phyloP scores from a whole-genome alignment of 768 basidiomycete species.

The Lentinula raphanica region DNA sequence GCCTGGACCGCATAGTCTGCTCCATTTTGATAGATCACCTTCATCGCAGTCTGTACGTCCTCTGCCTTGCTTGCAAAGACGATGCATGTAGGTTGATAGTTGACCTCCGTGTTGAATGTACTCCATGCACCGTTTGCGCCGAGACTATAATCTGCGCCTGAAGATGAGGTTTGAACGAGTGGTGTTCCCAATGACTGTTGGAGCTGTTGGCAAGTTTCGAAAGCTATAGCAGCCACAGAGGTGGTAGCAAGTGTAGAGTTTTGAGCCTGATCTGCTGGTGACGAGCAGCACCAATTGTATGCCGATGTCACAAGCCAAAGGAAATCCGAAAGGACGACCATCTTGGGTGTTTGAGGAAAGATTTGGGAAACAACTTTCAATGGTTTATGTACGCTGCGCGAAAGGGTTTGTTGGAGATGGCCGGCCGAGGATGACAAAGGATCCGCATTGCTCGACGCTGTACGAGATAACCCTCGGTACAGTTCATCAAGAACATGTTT shows the following conservation, averaged over 20 bases:
- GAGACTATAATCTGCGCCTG: slow-evolving; percentile 15
- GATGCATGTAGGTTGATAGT: slow-evolving; percentile 15
- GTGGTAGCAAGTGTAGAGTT: too few relatives aligned
- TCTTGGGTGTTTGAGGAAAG: too few relatives aligned
- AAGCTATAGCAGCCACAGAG: slow-evolving; percentile 1
- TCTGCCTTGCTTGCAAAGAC: slow-evolving; percentile 25
- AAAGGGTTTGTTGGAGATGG: too few relatives aligned
- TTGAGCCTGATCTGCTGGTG: not conserved
- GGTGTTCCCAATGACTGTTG: slow-evolving; percentile 18
- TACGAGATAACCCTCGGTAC: not conserved
- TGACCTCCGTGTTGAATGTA: slow-evolving; percentile 24
- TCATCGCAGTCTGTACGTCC: slow-evolving; percentile 35
- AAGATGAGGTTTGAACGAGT: slow-evolving; percentile 17
- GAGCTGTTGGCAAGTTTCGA: slow-evolving; percentile 16
- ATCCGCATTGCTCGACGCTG: too few relatives aligned
- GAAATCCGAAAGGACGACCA: too few relatives aligned
- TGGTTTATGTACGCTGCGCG: too few relatives aligned
- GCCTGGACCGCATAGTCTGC: slow-evolving; percentile 38
- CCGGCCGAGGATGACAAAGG: too few relatives aligned
- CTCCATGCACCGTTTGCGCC: slow-evolving; percentile 23
- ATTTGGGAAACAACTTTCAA: too few relatives aligned
- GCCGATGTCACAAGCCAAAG: too few relatives aligned
- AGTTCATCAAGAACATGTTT: too few relatives aligned
- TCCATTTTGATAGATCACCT: slow-evolving; percentile 27
- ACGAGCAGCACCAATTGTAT: too few relatives aligned